Evolutionary conservation across 2,329 filamentous ascomycete species (phyloP), one percentile per base, ranked within the genome.

Genomic region (Trichoderma gracile): DNA sequence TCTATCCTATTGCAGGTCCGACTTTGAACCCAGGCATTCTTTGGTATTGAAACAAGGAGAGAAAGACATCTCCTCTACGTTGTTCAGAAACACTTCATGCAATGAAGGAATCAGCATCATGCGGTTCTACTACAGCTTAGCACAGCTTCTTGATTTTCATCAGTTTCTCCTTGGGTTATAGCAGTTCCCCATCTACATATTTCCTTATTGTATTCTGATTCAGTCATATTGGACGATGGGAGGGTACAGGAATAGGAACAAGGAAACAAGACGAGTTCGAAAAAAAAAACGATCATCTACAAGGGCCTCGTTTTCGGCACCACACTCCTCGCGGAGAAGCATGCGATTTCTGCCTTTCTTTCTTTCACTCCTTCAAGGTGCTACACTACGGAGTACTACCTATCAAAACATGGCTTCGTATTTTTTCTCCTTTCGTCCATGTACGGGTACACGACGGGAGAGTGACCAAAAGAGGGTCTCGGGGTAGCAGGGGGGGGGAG

Each of bases 291-390:
- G 14, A 38, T 38, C 12, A 46, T 8, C 27, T 54, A 61, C 58
- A 61, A 46, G 58, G 58, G 58, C 49, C 58, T 53, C 14, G 12
- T 14, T 19, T 46, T 46, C 45, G 58, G 58, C 49, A 53, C 47
- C 40, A 45, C 33, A 46, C 58, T 61, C 58, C 58, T 61, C 58
- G 45, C 58, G 58, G 58, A 61, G 58, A 61, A 38, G 58, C 58
- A 54, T 46, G 25, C 58, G 38, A 17, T 54, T 42, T 21, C 54
- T 38, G 23, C 40, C 12, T 38, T 14, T 38, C 3, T 3, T 14
- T 38, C 3, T 38, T 38, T 38, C 33, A 38, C 12, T 14, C 33
- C 33, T 12, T 38, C 10, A 14, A 38, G 33, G 12, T 14, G 12
- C 12, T 38, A 38, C 33, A 38, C 3, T 38, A 38, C 33, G 33